These are phyloP conservation scores for Ogataea ganodermae DNA, from an alignment of 805 yeast genomes.

Conservation along the genomic window DNA sequence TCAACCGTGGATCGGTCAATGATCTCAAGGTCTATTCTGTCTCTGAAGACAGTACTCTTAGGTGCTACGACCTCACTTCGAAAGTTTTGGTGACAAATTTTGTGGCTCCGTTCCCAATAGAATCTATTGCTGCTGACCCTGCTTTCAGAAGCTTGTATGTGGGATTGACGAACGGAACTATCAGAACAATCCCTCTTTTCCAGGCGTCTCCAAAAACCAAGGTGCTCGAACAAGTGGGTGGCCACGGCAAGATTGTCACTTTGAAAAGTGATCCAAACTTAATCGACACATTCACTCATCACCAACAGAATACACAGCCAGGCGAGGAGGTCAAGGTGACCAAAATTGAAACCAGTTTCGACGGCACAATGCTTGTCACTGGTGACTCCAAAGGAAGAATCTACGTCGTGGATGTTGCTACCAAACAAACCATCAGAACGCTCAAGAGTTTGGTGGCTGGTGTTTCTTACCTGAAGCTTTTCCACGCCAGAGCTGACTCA, in stretches of 20 bases:
- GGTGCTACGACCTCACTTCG: constrained; percentile 61
- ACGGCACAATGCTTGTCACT: constrained; percentile 69
- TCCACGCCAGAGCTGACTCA: constrained; percentile 20
- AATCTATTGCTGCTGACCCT: constrained; percentile 68
- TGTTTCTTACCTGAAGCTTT: constrained; percentile 28
- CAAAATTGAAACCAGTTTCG: constrained; percentile 61
- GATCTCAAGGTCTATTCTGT: constrained; percentile 69
- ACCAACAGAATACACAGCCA: constrained; percentile 31
- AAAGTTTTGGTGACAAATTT: constrained; percentile 63
- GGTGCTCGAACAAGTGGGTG: constrained; percentile 60
- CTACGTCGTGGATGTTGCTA: constrained; percentile 64
- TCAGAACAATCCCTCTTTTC: constrained; percentile 58
- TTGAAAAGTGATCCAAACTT: constrained; percentile 52
- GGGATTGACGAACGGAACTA: constrained; percentile 65
- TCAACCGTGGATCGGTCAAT: constrained; percentile 50
- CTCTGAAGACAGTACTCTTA: constrained; percentile 72
- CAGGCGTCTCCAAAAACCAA: constrained; percentile 36
- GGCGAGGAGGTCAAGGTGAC: constrained; percentile 45
- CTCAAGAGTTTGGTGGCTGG: constrained; percentile 40
- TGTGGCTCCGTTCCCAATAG: constrained; percentile 61
- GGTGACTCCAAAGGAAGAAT: constrained; percentile 78
- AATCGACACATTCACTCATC: constrained; percentile 54
- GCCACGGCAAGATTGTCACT: constrained; percentile 52
- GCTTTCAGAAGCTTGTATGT: constrained; percentile 73
- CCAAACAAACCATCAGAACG: constrained; percentile 67